Evolutionary conservation across 1,284 basidiomycete genomes (phyloP), one percentile per base, ranked within the genome.

Genomic region (Somion occarium): DNA sequence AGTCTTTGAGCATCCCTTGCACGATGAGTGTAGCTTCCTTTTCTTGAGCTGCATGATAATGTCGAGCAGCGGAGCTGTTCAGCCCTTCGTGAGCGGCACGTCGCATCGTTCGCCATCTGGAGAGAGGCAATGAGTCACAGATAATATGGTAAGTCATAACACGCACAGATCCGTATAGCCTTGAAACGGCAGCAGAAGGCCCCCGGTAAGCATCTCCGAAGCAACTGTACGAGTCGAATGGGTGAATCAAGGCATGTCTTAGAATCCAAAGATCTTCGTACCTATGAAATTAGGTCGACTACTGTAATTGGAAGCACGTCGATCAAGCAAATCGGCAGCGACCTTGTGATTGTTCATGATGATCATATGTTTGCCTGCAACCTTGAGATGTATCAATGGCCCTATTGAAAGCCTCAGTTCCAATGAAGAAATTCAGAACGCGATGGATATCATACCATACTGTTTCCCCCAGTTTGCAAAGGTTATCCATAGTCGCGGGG

Each of bases 141-240:
- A 15, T 7, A 34, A 34, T 34, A 34, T 34, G 7, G 15, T 7
- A 15, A 34, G 7, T 34, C 7, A 34, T 34, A 15, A 7, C 5
- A 13, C 30, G 4, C 24, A 48, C 57, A 53, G n/a, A 7, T 49
- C 38, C 15, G 49, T 49, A 27, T 59, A 56, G 30, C 44, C 38
- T 20, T 48, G 43, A 5, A 58, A 52, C 20, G 51, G 44, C 22
- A 59, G 26, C 22, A 38, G 20, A 20, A 58, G 34, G 5, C 57
- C 55, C 18, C 55, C 57, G 2, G 47, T 47, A 20, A 58, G 50
- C n/a, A 58, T 54, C 7, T 53, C 48, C 22, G 49, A 44, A n/a
- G 51, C 50, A 22, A 54, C 52, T 18, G 30, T 34, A 34, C n/a
- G 15, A 34, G 30, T 34, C 15, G 30, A 7, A 56, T 50, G 46